Evolutionary conservation across 441 rosid species (phyloP).

Genomic region (Metrosideros polymorpha): DNA sequence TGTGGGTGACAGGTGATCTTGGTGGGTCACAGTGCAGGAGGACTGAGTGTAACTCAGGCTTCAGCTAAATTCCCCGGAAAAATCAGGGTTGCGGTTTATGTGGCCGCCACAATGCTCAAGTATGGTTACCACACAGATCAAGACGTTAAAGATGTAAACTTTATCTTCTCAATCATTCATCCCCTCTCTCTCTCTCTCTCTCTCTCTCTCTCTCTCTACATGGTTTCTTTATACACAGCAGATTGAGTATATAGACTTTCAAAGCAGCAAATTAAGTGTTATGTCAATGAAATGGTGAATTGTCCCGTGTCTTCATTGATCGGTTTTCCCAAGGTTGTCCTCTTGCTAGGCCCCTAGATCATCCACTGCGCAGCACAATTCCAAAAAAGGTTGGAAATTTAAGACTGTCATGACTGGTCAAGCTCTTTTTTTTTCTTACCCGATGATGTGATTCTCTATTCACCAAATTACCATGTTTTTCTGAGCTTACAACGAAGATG

Average conservation of each 20-base stretch:
- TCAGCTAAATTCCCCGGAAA: conserved; percentile 44
- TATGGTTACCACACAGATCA: conserved; percentile 41
- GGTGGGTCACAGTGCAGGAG: conserved; percentile 94
- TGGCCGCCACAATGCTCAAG: conserved; percentile 83
- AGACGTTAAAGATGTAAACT: conserved; percentile 52
- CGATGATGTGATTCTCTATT: not conserved
- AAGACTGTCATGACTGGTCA: not conserved
- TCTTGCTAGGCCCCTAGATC: not conserved
- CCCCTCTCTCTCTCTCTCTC: not conserved
- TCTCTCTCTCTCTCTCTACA: not conserved
- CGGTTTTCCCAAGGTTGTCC: not conserved
- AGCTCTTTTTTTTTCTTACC: not conserved
- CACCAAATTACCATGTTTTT: not conserved
- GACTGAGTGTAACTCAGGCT: conserved; percentile 62
- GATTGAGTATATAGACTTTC: too few relatives aligned
- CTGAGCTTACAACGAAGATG: not conserved
- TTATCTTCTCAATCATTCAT: not conserved
- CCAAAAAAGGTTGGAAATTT: not conserved
- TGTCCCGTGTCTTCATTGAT: not conserved
- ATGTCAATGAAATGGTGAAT: not conserved
- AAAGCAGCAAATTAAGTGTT: not conserved
- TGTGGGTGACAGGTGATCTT: conserved; percentile 43
- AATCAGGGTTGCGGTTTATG: conserved; percentile 48
- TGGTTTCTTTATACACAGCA: not conserved
- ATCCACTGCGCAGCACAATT: not conserved